A percentile compares a stretch with the other conserved stretches of the same genome.
Conservation (phyloP, 2,329 filamentous ascomycete genomes). For the Phaeosphaeria sp. region DNA sequence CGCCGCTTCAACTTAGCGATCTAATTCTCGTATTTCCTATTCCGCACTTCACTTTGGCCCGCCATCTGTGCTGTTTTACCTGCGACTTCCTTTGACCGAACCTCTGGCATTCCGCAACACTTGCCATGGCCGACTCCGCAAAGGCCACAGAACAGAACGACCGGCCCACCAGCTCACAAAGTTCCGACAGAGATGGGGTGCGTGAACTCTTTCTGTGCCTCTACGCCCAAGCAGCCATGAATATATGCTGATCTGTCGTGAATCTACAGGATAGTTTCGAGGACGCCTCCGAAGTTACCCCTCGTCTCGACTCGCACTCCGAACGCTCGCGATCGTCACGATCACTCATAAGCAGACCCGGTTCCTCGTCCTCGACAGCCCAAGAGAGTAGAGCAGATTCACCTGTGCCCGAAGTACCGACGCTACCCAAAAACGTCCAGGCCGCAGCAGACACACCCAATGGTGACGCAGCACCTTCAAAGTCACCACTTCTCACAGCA, state of each 20-base stretch:
- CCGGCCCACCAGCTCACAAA: conserved; percentile 39
- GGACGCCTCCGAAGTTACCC: conserved; percentile 72
- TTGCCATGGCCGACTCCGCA: conserved; percentile 16
- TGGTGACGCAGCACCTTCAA: conserved; percentile 41
- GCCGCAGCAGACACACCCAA: conserved; percentile 17
- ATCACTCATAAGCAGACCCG: conserved; percentile 58
- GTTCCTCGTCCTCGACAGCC: conserved; percentile 40
- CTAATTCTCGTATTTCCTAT: conserved; percentile 9
- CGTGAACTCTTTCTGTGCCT: conserved; percentile 8
- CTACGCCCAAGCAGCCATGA: not conserved
- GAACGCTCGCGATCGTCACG: conserved; percentile 52
- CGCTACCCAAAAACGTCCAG: conserved; percentile 13
- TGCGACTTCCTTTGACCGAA: conserved; percentile 21
- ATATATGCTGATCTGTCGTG: conserved; percentile 18
- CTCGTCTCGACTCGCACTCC: conserved; percentile 51
- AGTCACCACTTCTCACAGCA: conserved; percentile 60
- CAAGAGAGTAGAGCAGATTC: conserved; percentile 31
- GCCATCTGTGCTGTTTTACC: conserved; percentile 18
- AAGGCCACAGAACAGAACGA: conserved; percentile 30
- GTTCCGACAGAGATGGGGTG: conserved; percentile 41
- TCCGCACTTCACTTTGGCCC: not conserved
- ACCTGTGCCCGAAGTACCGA: conserved; percentile 27
- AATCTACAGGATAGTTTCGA: conserved; percentile 75
- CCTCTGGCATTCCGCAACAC: conserved; percentile 10
- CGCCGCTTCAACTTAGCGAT: conserved; percentile 1